A percentile compares a stretch with the other conserved stretches of the same genome.
phyloP scores from a whole-genome alignment of 2,329 filamentous ascomycete species.

The Exophiala spinifera region DNA sequence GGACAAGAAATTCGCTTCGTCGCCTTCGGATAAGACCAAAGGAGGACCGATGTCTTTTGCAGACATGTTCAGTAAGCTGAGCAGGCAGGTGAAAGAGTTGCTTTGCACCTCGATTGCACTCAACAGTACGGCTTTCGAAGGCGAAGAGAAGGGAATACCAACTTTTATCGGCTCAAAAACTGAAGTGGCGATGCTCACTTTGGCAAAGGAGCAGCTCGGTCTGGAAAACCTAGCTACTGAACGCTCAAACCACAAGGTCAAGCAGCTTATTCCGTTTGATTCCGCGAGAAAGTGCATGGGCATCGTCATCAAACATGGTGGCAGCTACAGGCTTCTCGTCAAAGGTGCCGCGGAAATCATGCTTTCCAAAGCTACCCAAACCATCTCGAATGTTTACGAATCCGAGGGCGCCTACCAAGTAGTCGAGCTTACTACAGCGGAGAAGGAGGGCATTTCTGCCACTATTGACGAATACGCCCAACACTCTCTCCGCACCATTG shows the following conservation, averaged over 20 bases:
- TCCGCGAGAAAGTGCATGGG: conserved; percentile 68
- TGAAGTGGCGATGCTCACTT: conserved; percentile 69
- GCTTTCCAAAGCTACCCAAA: conserved; percentile 37
- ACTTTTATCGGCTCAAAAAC: conserved; percentile 76
- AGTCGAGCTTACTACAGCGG: conserved; percentile 26
- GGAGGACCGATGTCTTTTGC: conserved; percentile 11
- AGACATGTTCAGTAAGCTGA: conserved; percentile 30
- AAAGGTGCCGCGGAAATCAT: conserved; percentile 50
- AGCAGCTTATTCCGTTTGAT: conserved; percentile 72
- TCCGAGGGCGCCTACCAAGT: conserved; percentile 24
- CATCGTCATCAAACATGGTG: conserved; percentile 41
- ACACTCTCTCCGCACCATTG: conserved; percentile 70
- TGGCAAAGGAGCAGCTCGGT: conserved; percentile 64
- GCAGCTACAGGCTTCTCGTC: conserved; percentile 45
- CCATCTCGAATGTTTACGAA: conserved; percentile 32
- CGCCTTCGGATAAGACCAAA: conserved; percentile 12
- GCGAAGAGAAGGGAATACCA: conserved; percentile 63
- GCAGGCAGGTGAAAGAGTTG: conserved; percentile 35
- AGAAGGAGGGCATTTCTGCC: conserved; percentile 32
- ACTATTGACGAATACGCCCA: conserved; percentile 44
- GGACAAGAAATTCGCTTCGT: conserved; percentile 49
- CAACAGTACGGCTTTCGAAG: conserved; percentile 71
- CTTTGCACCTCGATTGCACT: conserved; percentile 43
- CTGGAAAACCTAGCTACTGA: conserved; percentile 63
- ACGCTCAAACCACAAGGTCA: conserved; percentile 57